Evolutionary conservation across 768 basidiomycete genomes (phyloP).

Genomic region (Wakefieldia striispora): DNA sequence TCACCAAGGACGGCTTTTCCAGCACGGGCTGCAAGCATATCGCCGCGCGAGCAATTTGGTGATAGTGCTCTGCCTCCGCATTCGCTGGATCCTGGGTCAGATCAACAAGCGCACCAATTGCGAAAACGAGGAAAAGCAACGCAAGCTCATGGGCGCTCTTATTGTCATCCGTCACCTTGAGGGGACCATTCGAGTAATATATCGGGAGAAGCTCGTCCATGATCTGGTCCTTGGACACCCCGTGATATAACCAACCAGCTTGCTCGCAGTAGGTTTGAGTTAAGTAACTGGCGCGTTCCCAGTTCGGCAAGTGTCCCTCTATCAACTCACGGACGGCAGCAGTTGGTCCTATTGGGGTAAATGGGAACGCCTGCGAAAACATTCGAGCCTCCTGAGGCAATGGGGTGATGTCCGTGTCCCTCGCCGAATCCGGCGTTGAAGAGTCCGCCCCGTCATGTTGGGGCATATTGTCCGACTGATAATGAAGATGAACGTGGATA

Average conservation of each 20-base stretch:
- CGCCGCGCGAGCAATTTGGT: slow-evolving; percentile 63
- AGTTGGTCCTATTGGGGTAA: slow-evolving; percentile 55
- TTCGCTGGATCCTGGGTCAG: slow-evolving; percentile 29
- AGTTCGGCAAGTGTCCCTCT: slow-evolving; percentile 52
- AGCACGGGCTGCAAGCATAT: slow-evolving; percentile 66
- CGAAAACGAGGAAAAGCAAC: slow-evolving; percentile 48
- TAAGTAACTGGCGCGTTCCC: slow-evolving; percentile 46
- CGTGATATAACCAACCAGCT: slow-evolving; percentile 52
- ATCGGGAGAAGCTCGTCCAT: slow-evolving; percentile 40
- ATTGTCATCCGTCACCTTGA: slow-evolving; percentile 34
- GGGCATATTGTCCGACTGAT: slow-evolving; percentile 25
- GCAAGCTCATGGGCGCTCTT: slow-evolving; percentile 49
- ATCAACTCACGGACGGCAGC: slow-evolving; percentile 48
- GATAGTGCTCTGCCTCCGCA: slow-evolving; percentile 57
- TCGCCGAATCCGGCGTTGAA: slow-evolving; percentile 25
- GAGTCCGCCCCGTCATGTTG: slow-evolving; percentile 15
- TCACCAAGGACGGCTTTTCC: slow-evolving; percentile 68
- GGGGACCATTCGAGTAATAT: slow-evolving; percentile 35
- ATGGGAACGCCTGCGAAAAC: slow-evolving; percentile 63
- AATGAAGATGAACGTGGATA: slow-evolving; percentile 8
- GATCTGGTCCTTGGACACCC: slow-evolving; percentile 46
- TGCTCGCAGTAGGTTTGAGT: slow-evolving; percentile 46
- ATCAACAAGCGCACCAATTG: slow-evolving; percentile 50
- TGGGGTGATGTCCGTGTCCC: slow-evolving; percentile 29
- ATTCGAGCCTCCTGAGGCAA: slow-evolving; percentile 35